phyloP scores from a whole-genome alignment of 495 filamentous ascomycete genomes.

The Neurospora sp. region DNA sequence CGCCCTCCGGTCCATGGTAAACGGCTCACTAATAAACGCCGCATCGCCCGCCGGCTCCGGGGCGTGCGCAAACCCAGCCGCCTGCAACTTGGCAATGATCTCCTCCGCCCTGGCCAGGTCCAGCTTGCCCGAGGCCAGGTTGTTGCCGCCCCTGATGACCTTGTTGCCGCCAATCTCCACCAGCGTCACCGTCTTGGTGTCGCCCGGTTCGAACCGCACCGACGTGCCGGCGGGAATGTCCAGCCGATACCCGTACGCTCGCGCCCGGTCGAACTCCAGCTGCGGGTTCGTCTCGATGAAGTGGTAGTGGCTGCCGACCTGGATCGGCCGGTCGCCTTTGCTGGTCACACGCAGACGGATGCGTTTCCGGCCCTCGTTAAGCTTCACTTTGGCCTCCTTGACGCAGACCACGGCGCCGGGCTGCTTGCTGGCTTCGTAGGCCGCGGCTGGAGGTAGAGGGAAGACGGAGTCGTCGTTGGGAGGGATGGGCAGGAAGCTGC shows the following conservation, averaged over 20 bases:
- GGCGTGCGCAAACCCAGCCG: conserved; percentile 67
- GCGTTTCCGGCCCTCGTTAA: conserved; percentile 69
- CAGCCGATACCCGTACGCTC: conserved; percentile 74
- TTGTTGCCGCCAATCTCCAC: conserved; percentile 81
- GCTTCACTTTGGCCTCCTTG: conserved; percentile 51
- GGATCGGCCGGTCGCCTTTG: conserved; percentile 83
- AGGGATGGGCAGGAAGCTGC: conserved; percentile 83
- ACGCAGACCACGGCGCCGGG: conserved; percentile 73
- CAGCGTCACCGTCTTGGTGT: conserved; percentile 83
- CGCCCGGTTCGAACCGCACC: conserved; percentile 90
- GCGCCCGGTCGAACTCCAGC: conserved; percentile 81
- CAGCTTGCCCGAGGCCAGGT: conserved; percentile 61
- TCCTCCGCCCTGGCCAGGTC: conserved; percentile 50
- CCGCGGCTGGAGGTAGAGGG: conserved; percentile 45
- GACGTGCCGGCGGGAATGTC: conserved; percentile 90
- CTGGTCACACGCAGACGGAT: conserved; percentile 70
- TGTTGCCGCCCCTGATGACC: conserved; percentile 80
- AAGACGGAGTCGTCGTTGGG: conserved; percentile 44
- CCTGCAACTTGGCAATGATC: conserved; percentile 55
- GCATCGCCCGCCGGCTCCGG: conserved; percentile 51
- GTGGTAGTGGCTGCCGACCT: conserved; percentile 95
- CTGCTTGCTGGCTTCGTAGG: conserved; percentile 53
- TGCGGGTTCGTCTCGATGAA: conserved; percentile 89
- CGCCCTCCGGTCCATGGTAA: conserved; percentile 62
- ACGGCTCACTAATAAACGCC: conserved; percentile 41